phyloP scores from a whole-genome alignment of 257 asterid genomes.

The Solanum dulcamara region DNA sequence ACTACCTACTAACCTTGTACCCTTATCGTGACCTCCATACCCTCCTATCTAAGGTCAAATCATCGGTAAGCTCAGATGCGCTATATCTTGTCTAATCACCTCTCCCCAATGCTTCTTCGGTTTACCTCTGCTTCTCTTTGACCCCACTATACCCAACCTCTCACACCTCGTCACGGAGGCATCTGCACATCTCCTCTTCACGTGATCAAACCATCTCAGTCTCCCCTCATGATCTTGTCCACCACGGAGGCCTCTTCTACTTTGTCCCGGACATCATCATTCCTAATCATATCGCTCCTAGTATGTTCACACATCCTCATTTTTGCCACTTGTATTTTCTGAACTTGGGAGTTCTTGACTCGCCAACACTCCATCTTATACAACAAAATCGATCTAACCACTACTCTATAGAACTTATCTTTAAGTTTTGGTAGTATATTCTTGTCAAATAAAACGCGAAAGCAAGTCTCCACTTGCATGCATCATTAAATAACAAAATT shows the following conservation, averaged over 20 bases:
- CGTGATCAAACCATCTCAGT: neutral
- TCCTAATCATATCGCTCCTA: neutral
- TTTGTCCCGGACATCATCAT: too few relatives aligned
- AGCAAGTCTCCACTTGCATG: neutral
- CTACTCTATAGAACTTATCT: too few relatives aligned
- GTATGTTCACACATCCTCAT: neutral
- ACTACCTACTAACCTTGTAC: neutral
- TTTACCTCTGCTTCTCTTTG: neutral
- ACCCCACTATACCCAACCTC: neutral
- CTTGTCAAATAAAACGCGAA: neutral
- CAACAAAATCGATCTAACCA: too few relatives aligned
- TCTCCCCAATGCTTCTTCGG: neutral
- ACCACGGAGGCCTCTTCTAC: neutral
- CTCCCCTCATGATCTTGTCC: neutral
- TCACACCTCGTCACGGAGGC: neutral
- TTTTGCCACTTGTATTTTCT: neutral
- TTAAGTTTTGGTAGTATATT: too few relatives aligned
- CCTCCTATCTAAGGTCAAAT: neutral
- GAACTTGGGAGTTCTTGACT: neutral
- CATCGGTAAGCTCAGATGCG: neutral
- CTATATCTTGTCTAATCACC: too few relatives aligned
- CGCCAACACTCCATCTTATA: too few relatives aligned
- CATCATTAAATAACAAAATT: too few relatives aligned
- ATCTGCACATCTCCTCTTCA: neutral
- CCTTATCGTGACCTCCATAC: neutral